Evolutionary conservation across 495 filamentous ascomycete genomes (phyloP).

Genomic region (Talaromyces proteolyticus): DNA sequence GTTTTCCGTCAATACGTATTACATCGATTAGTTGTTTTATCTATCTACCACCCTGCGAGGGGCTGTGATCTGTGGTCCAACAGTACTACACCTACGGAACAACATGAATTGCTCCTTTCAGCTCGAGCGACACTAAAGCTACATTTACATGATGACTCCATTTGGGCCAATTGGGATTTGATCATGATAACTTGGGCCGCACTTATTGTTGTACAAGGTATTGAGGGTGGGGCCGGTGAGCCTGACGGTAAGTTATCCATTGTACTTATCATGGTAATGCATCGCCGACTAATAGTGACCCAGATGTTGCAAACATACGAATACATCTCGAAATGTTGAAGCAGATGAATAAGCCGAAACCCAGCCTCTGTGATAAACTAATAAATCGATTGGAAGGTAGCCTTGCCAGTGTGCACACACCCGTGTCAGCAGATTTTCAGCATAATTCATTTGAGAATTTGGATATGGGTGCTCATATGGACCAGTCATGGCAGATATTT

Average conservation of each 20-base stretch:
- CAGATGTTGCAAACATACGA: conserved; percentile 5
- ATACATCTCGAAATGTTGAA: conserved; percentile 9
- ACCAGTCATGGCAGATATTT: conserved; percentile 7
- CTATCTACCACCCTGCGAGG: conserved; percentile 4
- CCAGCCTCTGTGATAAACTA: conserved; percentile 6
- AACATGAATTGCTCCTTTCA: conserved; percentile 4
- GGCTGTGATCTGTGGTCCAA: conserved; percentile 7
- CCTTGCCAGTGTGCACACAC: conserved; percentile 4
- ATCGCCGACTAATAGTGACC: background rate
- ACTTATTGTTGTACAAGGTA: conserved; percentile 6
- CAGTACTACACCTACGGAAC: conserved; percentile 6
- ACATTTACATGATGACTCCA: conserved; percentile 6
- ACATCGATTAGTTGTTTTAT: conserved; percentile 5
- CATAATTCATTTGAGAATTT: conserved; percentile 2
- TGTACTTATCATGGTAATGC: background rate
- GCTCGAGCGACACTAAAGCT: conserved; percentile 7
- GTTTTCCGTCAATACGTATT: conserved; percentile 8
- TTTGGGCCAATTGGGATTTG: conserved; percentile 7
- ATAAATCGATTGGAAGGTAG: conserved; percentile 6
- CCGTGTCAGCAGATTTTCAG: conserved; percentile 2
- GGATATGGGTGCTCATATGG: conserved; percentile 1
- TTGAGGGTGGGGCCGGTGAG: conserved; percentile 6
- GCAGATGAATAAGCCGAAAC: conserved; percentile 4
- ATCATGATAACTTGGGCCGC: conserved; percentile 7
- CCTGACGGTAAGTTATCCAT: background rate